Percentiles rank a stretch among this genome's conserved stretches.
phyloP scores from a whole-genome alignment of 176 grass and related monocot species.

The Cenchrus fungigraminus region DNA sequence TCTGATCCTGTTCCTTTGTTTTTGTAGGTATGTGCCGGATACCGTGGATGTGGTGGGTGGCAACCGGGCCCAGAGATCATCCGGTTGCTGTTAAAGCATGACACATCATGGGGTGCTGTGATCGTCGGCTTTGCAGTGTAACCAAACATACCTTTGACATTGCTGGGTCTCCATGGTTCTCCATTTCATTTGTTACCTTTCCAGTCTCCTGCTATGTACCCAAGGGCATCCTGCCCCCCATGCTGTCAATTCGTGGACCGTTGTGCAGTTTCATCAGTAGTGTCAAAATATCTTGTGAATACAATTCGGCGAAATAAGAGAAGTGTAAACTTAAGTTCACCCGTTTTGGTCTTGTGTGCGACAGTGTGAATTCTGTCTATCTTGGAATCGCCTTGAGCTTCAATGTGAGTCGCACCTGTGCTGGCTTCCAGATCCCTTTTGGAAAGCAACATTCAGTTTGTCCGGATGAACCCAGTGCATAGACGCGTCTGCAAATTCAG shows the following conservation, averaged over 20 bases:
- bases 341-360: conserved; percentile 30
- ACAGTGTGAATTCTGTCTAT: background rate
- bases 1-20: conserved; percentile 10
- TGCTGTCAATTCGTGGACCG: conserved; percentile 47
- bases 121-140: conserved; percentile 22
- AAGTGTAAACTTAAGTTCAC: conserved; percentile 46
- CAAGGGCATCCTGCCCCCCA: conserved; percentile 34
- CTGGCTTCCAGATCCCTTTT: background rate
- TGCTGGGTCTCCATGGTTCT: conserved; percentile 32
- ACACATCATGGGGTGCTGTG: background rate
- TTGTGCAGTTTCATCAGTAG: conserved; percentile 59
- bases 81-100: conserved; percentile 74
- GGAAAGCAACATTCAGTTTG: background rate
- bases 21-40: conserved; percentile 78
- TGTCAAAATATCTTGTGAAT: conserved; percentile 60
- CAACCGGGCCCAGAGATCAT: conserved; percentile 58
- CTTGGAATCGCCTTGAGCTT: background rate
- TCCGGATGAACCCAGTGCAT: background rate
- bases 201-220: conserved; percentile 40
- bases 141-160: background rate
- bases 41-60: conserved; percentile 78
- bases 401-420: background rate
- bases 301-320: conserved; percentile 49
- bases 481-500: background rate
- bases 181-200: conserved; percentile 54